phyloP scores from a whole-genome alignment of 2,329 filamentous ascomycete species.

The Ophiognomonia clavigignenti-juglandacearum region DNA sequence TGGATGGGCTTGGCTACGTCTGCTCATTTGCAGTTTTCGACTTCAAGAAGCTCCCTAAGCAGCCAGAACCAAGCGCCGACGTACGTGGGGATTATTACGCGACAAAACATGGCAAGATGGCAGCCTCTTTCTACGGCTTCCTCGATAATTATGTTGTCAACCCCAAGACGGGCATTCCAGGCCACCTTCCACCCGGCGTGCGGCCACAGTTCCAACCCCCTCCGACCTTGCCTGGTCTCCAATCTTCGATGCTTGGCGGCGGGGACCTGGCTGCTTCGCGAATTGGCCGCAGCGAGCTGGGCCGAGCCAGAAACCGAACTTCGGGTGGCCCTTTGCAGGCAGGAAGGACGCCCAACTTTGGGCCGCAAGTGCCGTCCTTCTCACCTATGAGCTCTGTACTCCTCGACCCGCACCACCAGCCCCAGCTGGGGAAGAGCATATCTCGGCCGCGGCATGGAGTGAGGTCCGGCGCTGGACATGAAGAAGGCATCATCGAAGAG shows the following conservation, averaged over 20 bases:
- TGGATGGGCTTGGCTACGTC: conserved; percentile 91
- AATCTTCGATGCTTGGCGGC: conserved; percentile 53
- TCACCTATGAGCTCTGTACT: conserved; percentile 70
- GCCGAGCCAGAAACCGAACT: conserved; percentile 35
- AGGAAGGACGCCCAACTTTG: conserved; percentile 38
- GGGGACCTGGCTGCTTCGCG: conserved; percentile 52
- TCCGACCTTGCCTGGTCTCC: conserved; percentile 67
- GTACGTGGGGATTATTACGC: conserved; percentile 89
- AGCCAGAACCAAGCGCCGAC: conserved; percentile 45
- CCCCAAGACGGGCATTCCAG: conserved; percentile 61
- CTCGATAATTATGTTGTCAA: conserved; percentile 85
- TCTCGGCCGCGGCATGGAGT: conserved; percentile 36
- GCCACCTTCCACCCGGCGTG: conserved; percentile 50
- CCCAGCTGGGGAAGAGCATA: conserved; percentile 45
- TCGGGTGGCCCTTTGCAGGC: conserved; percentile 29
- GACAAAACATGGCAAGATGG: conserved; percentile 96
- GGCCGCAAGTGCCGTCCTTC: conserved; percentile 41
- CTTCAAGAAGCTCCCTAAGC: conserved; percentile 74
- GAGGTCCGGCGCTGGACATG: conserved; percentile 38
- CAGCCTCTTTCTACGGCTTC: conserved; percentile 94
- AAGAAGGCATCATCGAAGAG: conserved; percentile 53
- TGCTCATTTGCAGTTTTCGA: conserved; percentile 98
- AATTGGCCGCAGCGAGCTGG: conserved; percentile 37
- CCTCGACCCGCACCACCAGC: conserved; percentile 72
- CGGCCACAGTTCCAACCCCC: conserved; percentile 67